phyloP scores from a whole-genome alignment of 2,329 filamentous ascomycete species.

The Dactylellina leptospora region DNA sequence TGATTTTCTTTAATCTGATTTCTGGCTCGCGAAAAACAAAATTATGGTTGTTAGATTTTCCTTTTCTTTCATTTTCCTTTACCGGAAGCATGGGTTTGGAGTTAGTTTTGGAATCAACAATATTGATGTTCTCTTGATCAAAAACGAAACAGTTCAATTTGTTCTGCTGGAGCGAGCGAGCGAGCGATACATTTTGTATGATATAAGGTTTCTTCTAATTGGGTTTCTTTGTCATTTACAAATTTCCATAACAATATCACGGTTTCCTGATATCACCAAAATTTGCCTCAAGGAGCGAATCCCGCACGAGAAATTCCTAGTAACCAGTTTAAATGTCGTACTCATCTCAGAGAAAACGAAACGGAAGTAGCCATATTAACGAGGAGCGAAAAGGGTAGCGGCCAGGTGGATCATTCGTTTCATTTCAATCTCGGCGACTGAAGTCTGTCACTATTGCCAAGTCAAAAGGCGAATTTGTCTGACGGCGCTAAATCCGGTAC shows the following conservation, averaged over 20 bases:
- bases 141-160: conserved; percentile 44
- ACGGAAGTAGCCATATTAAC: conserved; percentile 22
- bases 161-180: conserved; percentile 47
- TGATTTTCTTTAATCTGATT: neutral
- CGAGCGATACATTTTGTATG: conserved; percentile 49
- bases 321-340: neutral
- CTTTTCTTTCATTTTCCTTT: conserved; percentile 21
- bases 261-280: neutral
- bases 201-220: conserved; percentile 26
- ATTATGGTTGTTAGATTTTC: conserved; percentile 20
- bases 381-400: conserved; percentile 12
- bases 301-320: too few species aligned
- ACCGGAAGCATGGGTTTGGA: conserved; percentile 49
- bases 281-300: neutral
- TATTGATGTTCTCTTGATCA: conserved; percentile 6
- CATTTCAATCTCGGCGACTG: conserved; percentile 36
- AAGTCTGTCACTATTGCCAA: conserved; percentile 21
- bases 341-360: conserved; percentile 4
- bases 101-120: conserved; percentile 44
- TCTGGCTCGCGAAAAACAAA: neutral
- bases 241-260: conserved; percentile 9
- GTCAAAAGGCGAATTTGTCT: conserved; percentile 6
- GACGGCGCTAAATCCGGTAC: conserved; percentile 38
- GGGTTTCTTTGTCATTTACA: conserved; percentile 27
- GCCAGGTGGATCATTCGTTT: conserved; percentile 31